These are phyloP conservation scores for Leishmania aethiopica DNA, from an alignment of 208 protist species.

Conservation along the genomic window DNA sequence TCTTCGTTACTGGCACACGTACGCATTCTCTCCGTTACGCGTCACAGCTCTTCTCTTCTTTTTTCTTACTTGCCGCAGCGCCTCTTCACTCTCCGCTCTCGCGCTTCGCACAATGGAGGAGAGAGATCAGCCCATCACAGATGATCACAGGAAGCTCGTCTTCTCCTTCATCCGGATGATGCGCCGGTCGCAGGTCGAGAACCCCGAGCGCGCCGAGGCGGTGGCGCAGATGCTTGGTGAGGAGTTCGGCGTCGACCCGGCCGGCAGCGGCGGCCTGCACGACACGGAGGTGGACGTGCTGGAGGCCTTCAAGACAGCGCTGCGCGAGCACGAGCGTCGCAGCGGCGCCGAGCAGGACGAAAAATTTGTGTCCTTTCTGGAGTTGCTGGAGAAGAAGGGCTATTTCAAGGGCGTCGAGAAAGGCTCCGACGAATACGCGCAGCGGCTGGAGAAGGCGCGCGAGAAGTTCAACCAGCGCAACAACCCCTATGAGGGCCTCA, in stretches of 20 bases:
- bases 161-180: slow-evolving; percentile 88
- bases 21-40: neutral
- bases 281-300: slow-evolving; percentile 76
- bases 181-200: slow-evolving; percentile 43
- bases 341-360: slow-evolving; percentile 72
- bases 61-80: neutral
- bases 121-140: slow-evolving; percentile 44
- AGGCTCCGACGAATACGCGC: slow-evolving; percentile 76
- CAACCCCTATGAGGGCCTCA: slow-evolving; percentile 92
- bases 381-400: slow-evolving; percentile 88
- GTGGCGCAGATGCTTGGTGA: slow-evolving; percentile 69
- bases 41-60: neutral
- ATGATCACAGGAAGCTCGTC: slow-evolving; percentile 84
- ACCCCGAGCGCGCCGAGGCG: slow-evolving; percentile 42
- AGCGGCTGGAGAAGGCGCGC: slow-evolving; percentile 80
- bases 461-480: slow-evolving; percentile 91
- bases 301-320: slow-evolving; percentile 54
- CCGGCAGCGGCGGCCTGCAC: slow-evolving; percentile 62
- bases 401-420: slow-evolving; percentile 88
- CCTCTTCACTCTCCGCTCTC: neutral
- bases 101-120: slow-evolving; percentile 30
- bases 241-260: slow-evolving; percentile 79
- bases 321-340: slow-evolving; percentile 48
- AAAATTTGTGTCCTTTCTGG: slow-evolving; percentile 87
- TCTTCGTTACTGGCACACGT: neutral